Base-by-base conservation (phyloP, 2,329 filamentous ascomycete genomes). In the Colletotrichum tropicicola region DNA sequence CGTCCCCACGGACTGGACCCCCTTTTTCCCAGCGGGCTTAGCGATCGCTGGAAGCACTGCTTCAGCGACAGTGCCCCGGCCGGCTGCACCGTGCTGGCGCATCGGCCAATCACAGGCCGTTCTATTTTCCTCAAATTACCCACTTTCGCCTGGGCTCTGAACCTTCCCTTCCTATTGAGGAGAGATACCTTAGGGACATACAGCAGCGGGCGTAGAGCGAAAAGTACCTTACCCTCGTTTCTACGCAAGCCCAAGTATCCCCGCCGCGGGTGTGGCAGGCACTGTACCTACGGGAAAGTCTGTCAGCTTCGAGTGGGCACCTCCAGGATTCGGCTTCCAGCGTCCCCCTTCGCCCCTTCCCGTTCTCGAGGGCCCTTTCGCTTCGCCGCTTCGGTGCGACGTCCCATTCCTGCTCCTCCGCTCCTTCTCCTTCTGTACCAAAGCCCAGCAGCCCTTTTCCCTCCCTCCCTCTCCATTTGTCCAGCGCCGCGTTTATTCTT, bases 201-300 rank as follows among this genome's bases (percentile, higher is more conserved):
- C 37, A 37, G n/a, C n/a, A n/a, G n/a, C n/a, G n/a, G n/a, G n/a
- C n/a, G n/a, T n/a, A n/a, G n/a, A n/a, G n/a, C n/a, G n/a, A n/a
- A n/a, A n/a, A n/a, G n/a, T n/a, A n/a, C n/a, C n/a, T n/a, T n/a
- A n/a, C n/a, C n/a, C n/a, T n/a, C n/a, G n/a, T n/a, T n/a, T n/a
- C n/a, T n/a, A n/a, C n/a, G n/a, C n/a, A n/a, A n/a, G n/a, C n/a
- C n/a, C n/a, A 52, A 51, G 44, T 51, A 43, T 17, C 45, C 48
- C 37, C 17, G 12, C 4, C 5, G 19, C 35, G 5, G 9, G n/a
- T 12, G 25, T 41, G 25, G 55, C 55, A 39, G 12, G 25, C 44
- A 59, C 54, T 60, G 48, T 65, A 54, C 56, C 37, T 60, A 43
- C 44, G 21, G 59, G 53, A 61, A 61, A 60, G 41, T 60, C 41